Conservation (phyloP, 2,329 filamentous ascomycete species). For the Diplocarpon mali region DNA sequence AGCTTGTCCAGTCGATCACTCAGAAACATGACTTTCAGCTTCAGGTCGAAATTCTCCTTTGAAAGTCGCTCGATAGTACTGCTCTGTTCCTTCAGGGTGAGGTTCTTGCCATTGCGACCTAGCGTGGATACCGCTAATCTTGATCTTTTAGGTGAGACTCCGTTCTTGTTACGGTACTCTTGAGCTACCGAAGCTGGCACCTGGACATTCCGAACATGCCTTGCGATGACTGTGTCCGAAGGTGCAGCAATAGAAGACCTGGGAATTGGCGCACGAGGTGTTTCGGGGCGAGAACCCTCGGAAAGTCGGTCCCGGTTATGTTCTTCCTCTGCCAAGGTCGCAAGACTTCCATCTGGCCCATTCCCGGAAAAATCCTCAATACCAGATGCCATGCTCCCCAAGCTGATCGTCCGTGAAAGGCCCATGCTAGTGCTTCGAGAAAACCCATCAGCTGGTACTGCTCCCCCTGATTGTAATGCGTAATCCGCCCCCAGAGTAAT, state of each 20-base stretch:
- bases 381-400: constrained; percentile 81
- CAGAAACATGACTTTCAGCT: constrained; percentile 94
- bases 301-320: constrained; percentile 35
- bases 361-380: constrained; percentile 38
- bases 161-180: constrained; percentile 71
- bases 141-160: constrained; percentile 44
- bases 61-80: constrained; percentile 92
- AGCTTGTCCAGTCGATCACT: constrained; percentile 87
- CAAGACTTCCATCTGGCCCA: constrained; percentile 37
- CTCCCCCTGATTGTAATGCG: constrained; percentile 71
- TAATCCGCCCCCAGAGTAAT: constrained; percentile 67
- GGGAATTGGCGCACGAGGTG: constrained; percentile 55
- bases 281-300: constrained; percentile 46
- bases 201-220: constrained; percentile 80
- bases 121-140: constrained; percentile 38
- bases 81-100: constrained; percentile 95
- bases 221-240: constrained; percentile 79
- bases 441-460: constrained; percentile 45
- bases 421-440: constrained; percentile 40
- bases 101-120: constrained; percentile 50
- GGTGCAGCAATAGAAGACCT: constrained; percentile 47
- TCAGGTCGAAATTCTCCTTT: constrained; percentile 96
- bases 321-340: constrained; percentile 50
- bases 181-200: constrained; percentile 81
- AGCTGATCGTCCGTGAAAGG: constrained; percentile 67